phyloP scores from a whole-genome alignment of 2,329 filamentous ascomycete genomes.

The Camillea tinctor region DNA sequence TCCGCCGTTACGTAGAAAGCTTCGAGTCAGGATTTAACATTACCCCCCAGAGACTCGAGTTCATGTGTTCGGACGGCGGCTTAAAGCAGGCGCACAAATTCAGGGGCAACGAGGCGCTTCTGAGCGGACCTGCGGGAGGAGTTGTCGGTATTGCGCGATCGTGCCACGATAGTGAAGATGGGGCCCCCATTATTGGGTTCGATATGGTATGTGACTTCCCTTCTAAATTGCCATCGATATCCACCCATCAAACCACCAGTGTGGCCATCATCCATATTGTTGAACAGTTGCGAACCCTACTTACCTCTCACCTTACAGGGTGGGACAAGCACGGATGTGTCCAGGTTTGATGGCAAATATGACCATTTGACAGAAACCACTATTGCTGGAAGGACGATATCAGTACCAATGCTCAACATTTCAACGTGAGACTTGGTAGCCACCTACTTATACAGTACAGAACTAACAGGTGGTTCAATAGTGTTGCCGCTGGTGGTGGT shows the following conservation, averaged over 20 bases:
- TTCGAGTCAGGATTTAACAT: constrained; percentile 19
- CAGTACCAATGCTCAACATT: constrained; percentile 77
- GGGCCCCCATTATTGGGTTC: constrained; percentile 72
- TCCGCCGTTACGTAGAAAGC: constrained; percentile 16
- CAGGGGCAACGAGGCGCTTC: constrained; percentile 66
- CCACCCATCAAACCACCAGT: too few relatives aligned
- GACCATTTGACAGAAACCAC: constrained; percentile 35
- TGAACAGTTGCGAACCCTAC: too few relatives aligned
- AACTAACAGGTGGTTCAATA: background rate
- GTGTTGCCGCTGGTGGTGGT: constrained; percentile 72
- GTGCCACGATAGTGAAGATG: constrained; percentile 58
- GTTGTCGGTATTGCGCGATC: constrained; percentile 75
- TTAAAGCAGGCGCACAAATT: constrained; percentile 59
- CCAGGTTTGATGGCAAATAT: constrained; percentile 55
- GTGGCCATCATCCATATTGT: too few relatives aligned
- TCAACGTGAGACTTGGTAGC: constrained; percentile 51
- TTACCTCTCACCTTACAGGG: constrained; percentile 25
- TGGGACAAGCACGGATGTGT: constrained; percentile 75
- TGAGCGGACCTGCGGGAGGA: constrained; percentile 74
- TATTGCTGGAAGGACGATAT: constrained; percentile 70
- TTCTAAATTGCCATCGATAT: background rate
- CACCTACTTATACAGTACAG: background rate
- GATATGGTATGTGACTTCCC: constrained; percentile 53
- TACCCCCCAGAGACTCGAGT: constrained; percentile 16
- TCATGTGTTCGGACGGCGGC: constrained; percentile 42